These are phyloP conservation scores for Botrytis fragariae DNA, from an alignment of 2,329 filamentous ascomycete species.

Conservation along the genomic window DNA sequence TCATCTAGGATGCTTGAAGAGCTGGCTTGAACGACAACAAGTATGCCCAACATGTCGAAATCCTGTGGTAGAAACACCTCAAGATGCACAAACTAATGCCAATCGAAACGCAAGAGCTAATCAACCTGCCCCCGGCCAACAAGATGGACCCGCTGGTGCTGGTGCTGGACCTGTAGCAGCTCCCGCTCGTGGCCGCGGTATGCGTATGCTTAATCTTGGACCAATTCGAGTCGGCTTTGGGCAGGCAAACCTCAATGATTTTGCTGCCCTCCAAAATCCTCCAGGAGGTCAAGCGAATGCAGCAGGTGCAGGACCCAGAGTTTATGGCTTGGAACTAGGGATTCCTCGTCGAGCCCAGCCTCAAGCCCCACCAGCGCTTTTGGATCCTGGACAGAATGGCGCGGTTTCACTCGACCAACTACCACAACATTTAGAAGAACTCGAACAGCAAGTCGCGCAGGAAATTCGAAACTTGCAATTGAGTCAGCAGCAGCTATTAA, in stretches of 20 bases:
- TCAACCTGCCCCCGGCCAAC: slow-evolving; percentile 40
- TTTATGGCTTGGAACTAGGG: slow-evolving; percentile 39
- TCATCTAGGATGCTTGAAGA: slow-evolving; percentile 90
- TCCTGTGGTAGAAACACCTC: slow-evolving; percentile 61
- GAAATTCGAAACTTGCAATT: slow-evolving; percentile 63
- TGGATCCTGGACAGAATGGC: neutral
- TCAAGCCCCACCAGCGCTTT: slow-evolving; percentile 22
- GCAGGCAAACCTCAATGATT: slow-evolving; percentile 62
- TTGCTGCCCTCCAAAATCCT: slow-evolving; percentile 58
- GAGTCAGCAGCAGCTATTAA: slow-evolving; percentile 64
- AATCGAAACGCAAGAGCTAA: slow-evolving; percentile 24
- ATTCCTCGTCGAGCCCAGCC: slow-evolving; percentile 35
- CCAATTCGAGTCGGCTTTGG: slow-evolving; percentile 73
- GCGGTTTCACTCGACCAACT: slow-evolving; percentile 42
- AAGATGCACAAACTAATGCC: slow-evolving; percentile 31
- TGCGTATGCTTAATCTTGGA: slow-evolving; percentile 68
- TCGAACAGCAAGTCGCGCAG: slow-evolving; percentile 67
- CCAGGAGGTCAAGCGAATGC: slow-evolving; percentile 40
- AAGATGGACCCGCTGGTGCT: slow-evolving; percentile 39
- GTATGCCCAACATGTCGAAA: slow-evolving; percentile 92
- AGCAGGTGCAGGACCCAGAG: slow-evolving; percentile 31
- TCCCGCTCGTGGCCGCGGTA: slow-evolving; percentile 41
- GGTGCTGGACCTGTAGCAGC: slow-evolving; percentile 38
- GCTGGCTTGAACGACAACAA: slow-evolving; percentile 96
- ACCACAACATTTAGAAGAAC: slow-evolving; percentile 59